Conservation (phyloP, 371 early-diverging fungal species). For the Lichtheimia ramosa region DNA sequence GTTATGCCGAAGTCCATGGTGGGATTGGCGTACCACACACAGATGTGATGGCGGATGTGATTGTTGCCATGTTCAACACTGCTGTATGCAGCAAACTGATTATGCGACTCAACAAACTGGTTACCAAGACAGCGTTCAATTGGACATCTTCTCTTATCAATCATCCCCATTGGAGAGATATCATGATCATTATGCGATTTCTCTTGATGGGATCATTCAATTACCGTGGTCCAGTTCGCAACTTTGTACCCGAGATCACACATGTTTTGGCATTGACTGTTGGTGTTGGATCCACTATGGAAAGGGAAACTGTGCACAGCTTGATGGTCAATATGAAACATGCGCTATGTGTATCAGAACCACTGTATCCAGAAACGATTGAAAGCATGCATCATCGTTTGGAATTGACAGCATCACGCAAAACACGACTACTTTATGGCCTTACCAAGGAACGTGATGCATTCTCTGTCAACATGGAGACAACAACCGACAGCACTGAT, state of each 20-base stretch:
- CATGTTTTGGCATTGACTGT: conserved; percentile 78
- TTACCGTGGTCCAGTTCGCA: conserved; percentile 61
- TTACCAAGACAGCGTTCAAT: conserved; percentile 66
- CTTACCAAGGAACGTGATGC: conserved; percentile 62
- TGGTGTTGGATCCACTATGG: conserved; percentile 77
- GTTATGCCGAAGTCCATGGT: conserved; percentile 75
- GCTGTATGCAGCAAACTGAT: conserved; percentile 78
- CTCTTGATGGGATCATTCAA: conserved; percentile 86
- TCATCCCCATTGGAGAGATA: conserved; percentile 83
- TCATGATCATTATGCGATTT: conserved; percentile 83
- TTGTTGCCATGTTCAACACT: conserved; percentile 75
- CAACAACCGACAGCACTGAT: conserved; percentile 63
- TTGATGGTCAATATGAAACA: conserved; percentile 88
- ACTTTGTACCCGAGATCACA: conserved; percentile 80
- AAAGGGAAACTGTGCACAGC: conserved; percentile 85
- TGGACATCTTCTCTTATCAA: conserved; percentile 69
- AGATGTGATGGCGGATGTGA: conserved; percentile 80
- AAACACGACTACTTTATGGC: conserved; percentile 78
- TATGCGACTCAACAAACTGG: conserved; percentile 64
- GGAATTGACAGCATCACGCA: conserved; percentile 68
- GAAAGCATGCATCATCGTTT: conserved; percentile 55
- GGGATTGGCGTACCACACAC: conserved; percentile 70
- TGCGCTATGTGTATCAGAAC: conserved; percentile 70
- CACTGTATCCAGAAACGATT: conserved; percentile 53
- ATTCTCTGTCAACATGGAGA: conserved; percentile 61